Evolutionary conservation across 305 asterid species (phyloP), one percentile per base, ranked within the genome.

Genomic region (Petunia hybrid): DNA sequence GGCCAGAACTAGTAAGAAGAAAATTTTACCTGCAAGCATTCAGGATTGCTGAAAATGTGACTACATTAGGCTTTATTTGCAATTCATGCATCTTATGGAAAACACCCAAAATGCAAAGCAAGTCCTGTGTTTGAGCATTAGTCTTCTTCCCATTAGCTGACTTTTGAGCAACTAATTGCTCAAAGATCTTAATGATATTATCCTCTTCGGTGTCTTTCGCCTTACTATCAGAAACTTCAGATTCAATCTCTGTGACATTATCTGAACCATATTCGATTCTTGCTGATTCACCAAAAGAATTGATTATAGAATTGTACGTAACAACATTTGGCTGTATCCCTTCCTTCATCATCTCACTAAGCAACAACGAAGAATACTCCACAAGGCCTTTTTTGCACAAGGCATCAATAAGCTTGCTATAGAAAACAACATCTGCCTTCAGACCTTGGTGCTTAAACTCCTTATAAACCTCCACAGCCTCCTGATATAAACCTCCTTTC

Each of bases 241-340:
- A 80, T 84, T 82, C 90, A 51, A 63, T 42, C 85, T 42, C 85
- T 60, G 87, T 81, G 66, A 80, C 90, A 31, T 71, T 3, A 22
- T 83, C 84, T 38, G 68, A 53, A 42, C 87, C 77, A 84, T 56
- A 78, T 41, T 84, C 95, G 70, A 62, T 77, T 56, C 82, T 84
- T 65, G 85, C 87, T 1, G 92, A 87, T 81, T 80, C 88, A 80
- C 98, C 97, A 91, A 94, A 95, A 42, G 99, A 97, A 84, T 95
- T 95, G 73, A 95, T 94, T 63, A 95, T 94, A 10, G 99, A 94
- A 86, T 95, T 95, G 83, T 95, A 95, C n/a, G 99, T 94, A 40
- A 95, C 99, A 61, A 94, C 98, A 87, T 95, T 95, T 46, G 99
- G 99, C 39, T 86, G 94, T 82, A 95, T 95, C 62, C 99, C 98